These are phyloP conservation scores for Pythium plurisporium DNA, from an alignment of 352 stramenopile genomes.

Conservation along the genomic window DNA sequence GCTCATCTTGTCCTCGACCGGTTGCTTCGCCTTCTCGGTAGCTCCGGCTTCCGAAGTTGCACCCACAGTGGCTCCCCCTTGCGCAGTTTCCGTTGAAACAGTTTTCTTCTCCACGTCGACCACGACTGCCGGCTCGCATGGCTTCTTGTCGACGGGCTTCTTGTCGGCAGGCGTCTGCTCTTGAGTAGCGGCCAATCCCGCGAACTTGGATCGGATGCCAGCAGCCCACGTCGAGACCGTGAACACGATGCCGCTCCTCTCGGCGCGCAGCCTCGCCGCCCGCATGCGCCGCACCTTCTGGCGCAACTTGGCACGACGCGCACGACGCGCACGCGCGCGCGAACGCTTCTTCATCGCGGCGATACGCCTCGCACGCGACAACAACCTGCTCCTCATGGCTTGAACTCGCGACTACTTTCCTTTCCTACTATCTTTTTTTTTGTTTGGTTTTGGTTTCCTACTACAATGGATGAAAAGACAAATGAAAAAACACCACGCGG, in stretches of 20 bases:
- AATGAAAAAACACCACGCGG: slow-evolving; percentile 3
- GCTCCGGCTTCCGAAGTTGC: too few species aligned
- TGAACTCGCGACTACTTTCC: slow-evolving; percentile 2
- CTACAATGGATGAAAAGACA: slow-evolving; percentile 7
- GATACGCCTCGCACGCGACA: slow-evolving; percentile 2
- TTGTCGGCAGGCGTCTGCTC: too few species aligned
- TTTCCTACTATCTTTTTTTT: slow-evolving; percentile 14
- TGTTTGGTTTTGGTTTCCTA: slow-evolving; percentile 11
- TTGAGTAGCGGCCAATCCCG: too few species aligned
- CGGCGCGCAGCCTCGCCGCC: background rate
- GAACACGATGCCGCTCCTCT: background rate
- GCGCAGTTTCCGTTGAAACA: too few species aligned
- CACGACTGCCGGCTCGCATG: too few species aligned
- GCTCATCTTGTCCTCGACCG: too few species aligned
- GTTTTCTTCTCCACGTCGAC: too few species aligned
- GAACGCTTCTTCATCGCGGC: slow-evolving; percentile 9
- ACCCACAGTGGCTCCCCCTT: too few species aligned
- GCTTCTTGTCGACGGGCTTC: too few species aligned
- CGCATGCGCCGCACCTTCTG: background rate
- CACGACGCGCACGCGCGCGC: background rate
- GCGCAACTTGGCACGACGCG: background rate
- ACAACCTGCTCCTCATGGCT: slow-evolving; percentile 13
- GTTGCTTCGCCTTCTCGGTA: too few species aligned
- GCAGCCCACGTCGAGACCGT: too few species aligned
- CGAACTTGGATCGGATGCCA: too few species aligned